Evolutionary conservation across 176 grass and related monocot species (phyloP), one percentile per base, ranked within the genome.

Genomic region (Triticum urartu): DNA sequence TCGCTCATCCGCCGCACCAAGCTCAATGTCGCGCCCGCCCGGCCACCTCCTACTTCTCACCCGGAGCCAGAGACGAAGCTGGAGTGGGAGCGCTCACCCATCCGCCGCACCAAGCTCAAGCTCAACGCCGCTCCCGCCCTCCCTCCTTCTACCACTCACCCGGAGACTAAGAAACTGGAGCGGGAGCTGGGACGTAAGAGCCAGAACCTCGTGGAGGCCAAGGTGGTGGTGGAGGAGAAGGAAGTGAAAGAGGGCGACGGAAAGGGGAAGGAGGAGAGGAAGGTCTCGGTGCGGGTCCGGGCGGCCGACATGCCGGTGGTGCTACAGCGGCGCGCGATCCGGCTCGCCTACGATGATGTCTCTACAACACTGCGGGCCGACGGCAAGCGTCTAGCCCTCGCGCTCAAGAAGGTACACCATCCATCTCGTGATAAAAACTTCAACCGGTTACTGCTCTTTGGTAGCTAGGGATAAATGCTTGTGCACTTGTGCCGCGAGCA

Each of bases 321-420:
- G 34, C 77, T 98, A 70, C 93, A 98, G 89, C 92, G 87, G 81
- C 83, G 91, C 24, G 95, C 93, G 25, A 83, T 98, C 72, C 66
- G 87, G 38, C 94, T 94, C 82, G 91, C 93, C 15, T 77, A 85
- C 39, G 93, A 95, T 36, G 86, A 83, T 86, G 60, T 95, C 52
- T 83, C 72, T 60, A 80, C 95, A 38, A 92, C 90, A 91, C 91
- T 91, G 68, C 89, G 91, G 62, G 45, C 91, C 33, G 91, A 95
- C 30, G 95, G 89, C 91, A 98, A 98, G 89, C 87, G 88, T 54
- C 93, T 98, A 25, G 93, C 95, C 18, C 87, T 98, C 25, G 93
- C 89, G 71, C 92, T 98, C 54, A 98, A 98, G 86, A 93, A 95
- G 95, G 93, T 95, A 92, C 17, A 42, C 0, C 15, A 13, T 11